A percentile compares a stretch with the other conserved stretches of the same genome.
These are phyloP conservation scores for Ustilago hordei DNA, from an alignment of 1,284 basidiomycete genomes.

Conservation along the genomic window DNA sequence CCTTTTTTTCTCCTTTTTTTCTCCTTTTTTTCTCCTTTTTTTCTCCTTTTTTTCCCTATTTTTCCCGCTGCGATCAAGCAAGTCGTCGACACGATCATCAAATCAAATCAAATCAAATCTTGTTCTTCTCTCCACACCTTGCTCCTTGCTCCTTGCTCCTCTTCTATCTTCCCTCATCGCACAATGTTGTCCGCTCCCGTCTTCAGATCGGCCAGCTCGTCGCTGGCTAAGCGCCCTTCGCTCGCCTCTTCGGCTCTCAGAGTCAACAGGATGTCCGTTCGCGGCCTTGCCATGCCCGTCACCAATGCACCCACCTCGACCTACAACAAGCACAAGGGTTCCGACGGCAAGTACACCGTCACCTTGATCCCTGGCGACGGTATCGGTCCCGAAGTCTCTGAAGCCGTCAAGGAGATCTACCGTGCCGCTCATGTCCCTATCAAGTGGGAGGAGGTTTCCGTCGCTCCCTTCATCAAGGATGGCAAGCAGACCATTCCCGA, in stretches of 20 bases:
- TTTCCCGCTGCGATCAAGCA: not conserved
- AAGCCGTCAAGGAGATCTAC: slow-evolving; percentile 96
- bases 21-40: not conserved
- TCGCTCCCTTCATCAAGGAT: slow-evolving; percentile 85
- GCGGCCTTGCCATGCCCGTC: slow-evolving; percentile 60
- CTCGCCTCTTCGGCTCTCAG: slow-evolving; percentile 53
- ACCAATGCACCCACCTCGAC: slow-evolving; percentile 63
- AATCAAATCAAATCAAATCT: slow-evolving; percentile 10
- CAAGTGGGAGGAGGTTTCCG: slow-evolving; percentile 96
- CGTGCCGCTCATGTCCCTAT: slow-evolving; percentile 76
- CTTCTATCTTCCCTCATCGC: slow-evolving; percentile 1
- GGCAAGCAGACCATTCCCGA: slow-evolving; percentile 98
- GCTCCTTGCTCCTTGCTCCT: slow-evolving; percentile 6
- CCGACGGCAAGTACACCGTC: slow-evolving; percentile 87
- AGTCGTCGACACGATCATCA: not conserved
- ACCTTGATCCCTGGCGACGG: slow-evolving; percentile 91
- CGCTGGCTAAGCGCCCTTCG: slow-evolving; percentile 52
- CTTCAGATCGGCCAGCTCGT: slow-evolving; percentile 49
- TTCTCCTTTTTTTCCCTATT: not conserved
- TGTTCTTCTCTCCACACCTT: slow-evolving; percentile 23
- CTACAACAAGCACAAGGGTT: slow-evolving; percentile 66
- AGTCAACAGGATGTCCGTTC: slow-evolving; percentile 43
- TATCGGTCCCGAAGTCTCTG: slow-evolving; percentile 98
- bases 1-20: too few relatives aligned
- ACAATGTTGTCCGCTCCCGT: slow-evolving; percentile 45